Evolutionary conservation across 768 basidiomycete genomes (phyloP).

Genomic region (Rhodotorula graminis): DNA sequence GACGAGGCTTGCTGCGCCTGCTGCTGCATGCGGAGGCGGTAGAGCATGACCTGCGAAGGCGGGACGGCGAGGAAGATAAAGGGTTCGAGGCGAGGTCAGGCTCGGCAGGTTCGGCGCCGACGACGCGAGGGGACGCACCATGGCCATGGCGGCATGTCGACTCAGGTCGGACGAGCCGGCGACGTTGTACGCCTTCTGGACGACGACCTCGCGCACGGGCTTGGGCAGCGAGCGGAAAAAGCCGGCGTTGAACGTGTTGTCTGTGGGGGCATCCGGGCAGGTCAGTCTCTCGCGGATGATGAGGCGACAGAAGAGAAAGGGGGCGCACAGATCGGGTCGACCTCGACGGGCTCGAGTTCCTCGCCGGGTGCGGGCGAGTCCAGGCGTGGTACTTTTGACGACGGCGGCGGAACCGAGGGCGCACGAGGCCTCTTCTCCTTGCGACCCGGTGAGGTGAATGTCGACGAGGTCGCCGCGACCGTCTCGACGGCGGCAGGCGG

Average conservation of each 20-base stretch:
- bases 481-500: no score
- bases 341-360: background rate
- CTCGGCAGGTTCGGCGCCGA: no score
- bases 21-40: constrained; percentile 24
- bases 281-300: background rate
- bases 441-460: no score
- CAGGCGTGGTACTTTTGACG: no score
- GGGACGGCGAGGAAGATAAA: background rate
- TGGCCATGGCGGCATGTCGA: constrained; percentile 22
- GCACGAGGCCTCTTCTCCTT: no score
- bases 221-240: constrained; percentile 36
- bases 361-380: no score
- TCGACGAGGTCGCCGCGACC: no score
- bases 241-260: constrained; percentile 28
- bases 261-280: background rate
- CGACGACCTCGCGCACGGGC: constrained; percentile 29
- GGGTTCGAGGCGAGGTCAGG: no score
- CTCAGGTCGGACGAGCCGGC: constrained; percentile 26
- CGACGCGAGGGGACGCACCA: constrained; percentile 5
- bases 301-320: no score
- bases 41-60: constrained; percentile 27
- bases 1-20: background rate
- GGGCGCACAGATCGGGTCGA: background rate
- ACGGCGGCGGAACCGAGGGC: no score
- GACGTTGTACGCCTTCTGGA: constrained; percentile 11